Evolutionary conservation across 371 early-diverging fungal genomes (phyloP).

Genomic region (Blyttiomyces sp.): DNA sequence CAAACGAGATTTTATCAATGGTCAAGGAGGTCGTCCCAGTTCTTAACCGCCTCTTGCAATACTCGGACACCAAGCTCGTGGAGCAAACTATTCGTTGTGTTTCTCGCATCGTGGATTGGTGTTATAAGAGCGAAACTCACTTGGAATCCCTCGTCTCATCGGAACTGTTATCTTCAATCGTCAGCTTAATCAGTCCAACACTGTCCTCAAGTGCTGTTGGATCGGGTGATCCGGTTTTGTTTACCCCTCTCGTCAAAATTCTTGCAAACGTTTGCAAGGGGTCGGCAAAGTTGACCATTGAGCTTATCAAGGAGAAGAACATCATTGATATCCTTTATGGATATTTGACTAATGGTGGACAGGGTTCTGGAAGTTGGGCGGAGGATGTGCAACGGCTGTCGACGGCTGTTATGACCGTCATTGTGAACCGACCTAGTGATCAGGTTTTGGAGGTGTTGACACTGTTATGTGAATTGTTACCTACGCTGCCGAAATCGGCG

Average conservation of each 20-base stretch:
- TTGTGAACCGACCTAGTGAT: slow-evolving; percentile 46
- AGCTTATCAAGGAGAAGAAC: slow-evolving; percentile 47
- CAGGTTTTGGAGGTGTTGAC: slow-evolving; percentile 50
- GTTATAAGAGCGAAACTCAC: slow-evolving; percentile 44
- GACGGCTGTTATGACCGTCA: slow-evolving; percentile 31
- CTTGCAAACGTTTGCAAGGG: slow-evolving; percentile 58
- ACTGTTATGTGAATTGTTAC: slow-evolving; percentile 56
- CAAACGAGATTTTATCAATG: slow-evolving; percentile 44
- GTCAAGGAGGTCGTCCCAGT: slow-evolving; percentile 68
- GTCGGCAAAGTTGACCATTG: slow-evolving; percentile 57
- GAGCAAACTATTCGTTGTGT: slow-evolving; percentile 68
- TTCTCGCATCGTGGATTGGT: slow-evolving; percentile 61
- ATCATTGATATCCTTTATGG: slow-evolving; percentile 56
- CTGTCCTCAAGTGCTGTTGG: slow-evolving; percentile 2
- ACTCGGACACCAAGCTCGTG: slow-evolving; percentile 70
- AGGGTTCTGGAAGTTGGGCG: neutral
- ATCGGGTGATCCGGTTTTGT: slow-evolving; percentile 31
- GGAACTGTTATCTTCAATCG: neutral
- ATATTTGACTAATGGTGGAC: slow-evolving; percentile 54
- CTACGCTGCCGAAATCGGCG: slow-evolving; percentile 60
- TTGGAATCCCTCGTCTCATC: slow-evolving; percentile 38
- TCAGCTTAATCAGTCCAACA: neutral
- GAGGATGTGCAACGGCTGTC: slow-evolving; percentile 16
- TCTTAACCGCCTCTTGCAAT: slow-evolving; percentile 61
- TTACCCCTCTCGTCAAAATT: slow-evolving; percentile 60